These are phyloP conservation scores for Penicillium psychrosexuale DNA, from an alignment of 2,329 filamentous ascomycete genomes.

Conservation along the genomic window DNA sequence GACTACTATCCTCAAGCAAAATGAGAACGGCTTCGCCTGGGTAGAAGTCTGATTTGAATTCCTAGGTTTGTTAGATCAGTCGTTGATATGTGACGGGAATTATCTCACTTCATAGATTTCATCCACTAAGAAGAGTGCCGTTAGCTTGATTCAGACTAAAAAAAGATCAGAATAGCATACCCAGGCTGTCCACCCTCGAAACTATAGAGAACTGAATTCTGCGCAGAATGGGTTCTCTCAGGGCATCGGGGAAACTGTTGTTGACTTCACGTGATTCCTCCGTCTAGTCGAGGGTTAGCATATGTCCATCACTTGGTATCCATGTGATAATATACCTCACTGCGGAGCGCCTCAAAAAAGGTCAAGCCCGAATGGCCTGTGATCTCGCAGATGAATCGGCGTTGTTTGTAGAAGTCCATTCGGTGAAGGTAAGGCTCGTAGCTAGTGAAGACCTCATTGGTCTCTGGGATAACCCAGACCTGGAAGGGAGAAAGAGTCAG, in stretches of 20 bases:
- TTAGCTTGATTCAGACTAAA: slow-evolving; percentile 15
- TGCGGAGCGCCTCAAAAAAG: slow-evolving; percentile 88
- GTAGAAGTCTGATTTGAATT: slow-evolving; percentile 88
- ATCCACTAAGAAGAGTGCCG: slow-evolving; percentile 41
- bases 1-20: slow-evolving; percentile 64
- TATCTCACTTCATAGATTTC: slow-evolving; percentile 48
- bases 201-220: slow-evolving; percentile 88
- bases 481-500: slow-evolving; percentile 39
- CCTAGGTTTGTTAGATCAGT: slow-evolving; percentile 33
- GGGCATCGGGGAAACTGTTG: slow-evolving; percentile 81
- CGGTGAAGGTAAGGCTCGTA: slow-evolving; percentile 86
- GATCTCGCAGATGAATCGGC: slow-evolving; percentile 91
- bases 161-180: slow-evolving; percentile 24
- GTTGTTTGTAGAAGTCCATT: slow-evolving; percentile 92
- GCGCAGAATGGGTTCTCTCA: slow-evolving; percentile 86
- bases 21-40: slow-evolving; percentile 82
- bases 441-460: slow-evolving; percentile 80
- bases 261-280: slow-evolving; percentile 85
- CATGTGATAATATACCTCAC: slow-evolving; percentile 65
- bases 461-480: slow-evolving; percentile 90
- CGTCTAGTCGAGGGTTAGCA: slow-evolving; percentile 48
- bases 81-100: not conserved
- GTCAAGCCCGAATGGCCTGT: slow-evolving; percentile 87
- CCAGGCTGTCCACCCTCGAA: slow-evolving; percentile 80
- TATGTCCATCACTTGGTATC: slow-evolving; percentile 2